Base-by-base conservation (phyloP, 768 basidiomycete species). In the Pleurotus pulmonarius region DNA sequence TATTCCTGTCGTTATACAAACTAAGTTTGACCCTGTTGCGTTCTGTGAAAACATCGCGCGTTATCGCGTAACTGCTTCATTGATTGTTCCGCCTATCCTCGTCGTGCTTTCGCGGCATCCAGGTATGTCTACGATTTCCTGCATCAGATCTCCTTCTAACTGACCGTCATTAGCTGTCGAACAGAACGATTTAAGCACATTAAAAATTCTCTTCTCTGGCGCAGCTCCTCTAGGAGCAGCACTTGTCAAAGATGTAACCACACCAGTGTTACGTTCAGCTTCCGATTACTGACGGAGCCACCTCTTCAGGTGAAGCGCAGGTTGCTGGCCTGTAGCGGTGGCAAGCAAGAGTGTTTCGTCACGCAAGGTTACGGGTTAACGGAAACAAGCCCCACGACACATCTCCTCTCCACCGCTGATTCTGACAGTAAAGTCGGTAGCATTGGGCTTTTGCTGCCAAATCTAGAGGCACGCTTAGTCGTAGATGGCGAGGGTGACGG, bases 81-180 rank as follows among this genome's bases (percentile, higher is more conserved):
- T 88, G 0, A 73, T 92, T 47, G 92, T 92, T 1, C 94, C 94
- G 1, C 93, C 94, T 0, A 84, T 97, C n/a, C 71, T 94, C 11
- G 84, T 96, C 12, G 78, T 83, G 1, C 75, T 97, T 41, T 73
- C 85, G 2, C 82, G 87, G 58, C 86, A 90, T 61, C 81, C 84
- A 9, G 85, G 83, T 83, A 70, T 29, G 83, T 67, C 13, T 9
- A 20, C 22, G 52, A 1, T 56, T 47, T 20, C 38, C 20, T 15
- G 39, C n/a, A 26, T 1, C 12, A 38, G 11, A 20, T 1, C 18
- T 44, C n/a, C 9, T 20, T 11, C 12, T 15, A 15, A 55, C 16
- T 15, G n/a, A 40, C 26, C 49, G 38, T 46, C 52, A 12, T 26
- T 52, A 87, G 88, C 80, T 9, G 78, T 90, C 4, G 79, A 81